Evolutionary conservation across 495 filamentous ascomycete genomes (phyloP).

Genomic region (Xylaria nigripes): DNA sequence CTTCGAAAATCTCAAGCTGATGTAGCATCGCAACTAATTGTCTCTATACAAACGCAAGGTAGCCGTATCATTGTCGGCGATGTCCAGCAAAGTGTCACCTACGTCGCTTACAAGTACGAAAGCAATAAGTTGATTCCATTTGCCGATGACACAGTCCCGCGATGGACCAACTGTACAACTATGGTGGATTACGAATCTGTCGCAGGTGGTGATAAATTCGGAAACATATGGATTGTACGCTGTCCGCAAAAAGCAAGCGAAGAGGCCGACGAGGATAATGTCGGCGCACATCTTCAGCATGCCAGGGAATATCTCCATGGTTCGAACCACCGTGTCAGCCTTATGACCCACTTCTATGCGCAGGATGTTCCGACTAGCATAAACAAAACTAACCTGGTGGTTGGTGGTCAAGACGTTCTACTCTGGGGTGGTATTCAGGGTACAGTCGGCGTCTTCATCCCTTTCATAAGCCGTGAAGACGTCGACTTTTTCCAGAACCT

Average conservation of each 20-base stretch:
- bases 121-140: constrained; percentile 89
- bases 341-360: constrained; percentile 80
- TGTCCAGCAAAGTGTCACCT: constrained; percentile 82
- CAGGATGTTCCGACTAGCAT: constrained; percentile 90
- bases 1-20: constrained; percentile 83
- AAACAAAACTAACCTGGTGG: constrained; percentile 80
- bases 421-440: constrained; percentile 93
- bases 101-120: constrained; percentile 86
- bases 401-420: constrained; percentile 83
- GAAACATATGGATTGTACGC: constrained; percentile 87
- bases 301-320: constrained; percentile 85
- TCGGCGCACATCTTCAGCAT: constrained; percentile 80
- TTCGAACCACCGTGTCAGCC: constrained; percentile 68
- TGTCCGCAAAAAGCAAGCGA: constrained; percentile 80
- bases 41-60: constrained; percentile 82
- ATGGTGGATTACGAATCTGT: constrained; percentile 98
- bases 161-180: constrained; percentile 77
- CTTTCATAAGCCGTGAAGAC: constrained; percentile 83
- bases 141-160: constrained; percentile 75
- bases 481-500: constrained; percentile 95
- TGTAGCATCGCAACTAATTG: constrained; percentile 73
- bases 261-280: constrained; percentile 85
- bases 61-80: constrained; percentile 88
- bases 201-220: constrained; percentile 95
- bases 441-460: constrained; percentile 84